A percentile compares a stretch with the other conserved stretches of the same genome.
phyloP scores from a whole-genome alignment of 176 grass and related monocot species.

The Paspalum vaginatum region DNA sequence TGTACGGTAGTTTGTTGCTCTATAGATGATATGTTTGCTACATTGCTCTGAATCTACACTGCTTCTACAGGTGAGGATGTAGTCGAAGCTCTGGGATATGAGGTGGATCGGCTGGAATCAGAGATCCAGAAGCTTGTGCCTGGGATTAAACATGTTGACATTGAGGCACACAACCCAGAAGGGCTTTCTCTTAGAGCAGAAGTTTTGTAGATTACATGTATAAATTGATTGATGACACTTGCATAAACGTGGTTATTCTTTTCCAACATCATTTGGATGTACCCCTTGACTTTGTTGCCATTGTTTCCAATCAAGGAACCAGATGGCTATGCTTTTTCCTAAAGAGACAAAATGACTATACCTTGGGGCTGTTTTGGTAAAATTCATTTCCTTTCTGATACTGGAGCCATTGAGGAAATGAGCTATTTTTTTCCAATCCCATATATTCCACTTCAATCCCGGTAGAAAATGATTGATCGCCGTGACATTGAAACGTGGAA shows the following conservation, averaged over 20 bases:
- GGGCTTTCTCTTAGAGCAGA: conserved; percentile 54
- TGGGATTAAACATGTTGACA: conserved; percentile 93
- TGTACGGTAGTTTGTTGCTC: background rate
- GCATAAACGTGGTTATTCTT: conserved; percentile 11
- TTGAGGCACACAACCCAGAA: conserved; percentile 96
- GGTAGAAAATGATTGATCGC: too few species aligned
- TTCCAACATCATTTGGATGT: background rate
- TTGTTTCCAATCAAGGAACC: conserved; percentile 21
- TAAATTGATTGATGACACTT: conserved; percentile 13
- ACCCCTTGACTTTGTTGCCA: background rate
- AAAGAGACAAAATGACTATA: too few species aligned
- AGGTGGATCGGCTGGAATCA: conserved; percentile 91
- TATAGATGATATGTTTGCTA: conserved; percentile 3
- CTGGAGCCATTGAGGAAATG: too few species aligned
- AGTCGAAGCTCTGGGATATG: conserved; percentile 86
- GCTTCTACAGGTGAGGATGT: conserved; percentile 81
- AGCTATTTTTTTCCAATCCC: too few species aligned
- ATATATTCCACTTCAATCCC: too few species aligned
- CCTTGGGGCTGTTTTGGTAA: too few species aligned
- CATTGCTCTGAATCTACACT: conserved; percentile 28
- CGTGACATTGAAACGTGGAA: too few species aligned
- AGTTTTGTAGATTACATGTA: conserved; percentile 35
- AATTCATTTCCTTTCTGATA: too few species aligned
- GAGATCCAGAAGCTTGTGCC: conserved; percentile 97
- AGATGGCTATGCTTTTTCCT: background rate